These are phyloP conservation scores for Solanum paucissectum DNA, from an alignment of 257 asterid genomes.

Conservation along the genomic window DNA sequence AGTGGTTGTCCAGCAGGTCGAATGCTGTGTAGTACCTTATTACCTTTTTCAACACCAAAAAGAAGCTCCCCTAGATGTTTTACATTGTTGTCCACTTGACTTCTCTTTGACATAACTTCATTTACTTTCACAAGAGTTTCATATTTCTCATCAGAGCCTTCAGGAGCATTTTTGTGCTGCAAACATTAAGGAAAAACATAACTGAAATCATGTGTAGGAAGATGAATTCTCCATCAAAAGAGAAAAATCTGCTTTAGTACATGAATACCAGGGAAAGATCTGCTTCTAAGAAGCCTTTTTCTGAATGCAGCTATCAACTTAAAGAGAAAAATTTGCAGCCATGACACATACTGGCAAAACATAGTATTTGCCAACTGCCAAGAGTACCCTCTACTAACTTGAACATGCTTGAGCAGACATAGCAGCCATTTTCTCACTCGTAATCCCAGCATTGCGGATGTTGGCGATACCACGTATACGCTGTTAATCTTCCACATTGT, in stretches of 20 bases:
- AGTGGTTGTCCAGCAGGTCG: neutral
- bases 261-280: too few species aligned
- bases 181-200: neutral
- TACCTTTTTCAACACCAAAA: constrained; percentile 55
- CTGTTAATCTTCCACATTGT: too few species aligned
- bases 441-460: too few species aligned
- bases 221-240: neutral
- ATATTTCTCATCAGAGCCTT: constrained; percentile 51
- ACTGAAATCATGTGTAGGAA: neutral
- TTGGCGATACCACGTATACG: too few species aligned
- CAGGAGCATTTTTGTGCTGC: constrained; percentile 57
- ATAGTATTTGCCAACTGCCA: too few species aligned
- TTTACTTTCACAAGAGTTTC: constrained; percentile 67
- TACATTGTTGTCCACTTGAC: constrained; percentile 61
- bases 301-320: too few species aligned
- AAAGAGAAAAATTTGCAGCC: too few species aligned
- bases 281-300: too few species aligned
- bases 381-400: too few species aligned
- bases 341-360: too few species aligned
- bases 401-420: too few species aligned
- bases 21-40: constrained; percentile 33
- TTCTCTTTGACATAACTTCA: constrained; percentile 55
- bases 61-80: constrained; percentile 63
- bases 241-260: constrained; percentile 50
- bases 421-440: too few species aligned